These are phyloP conservation scores for Emydomyces testavorans DNA, from an alignment of 2,329 filamentous ascomycete genomes.

Conservation along the genomic window DNA sequence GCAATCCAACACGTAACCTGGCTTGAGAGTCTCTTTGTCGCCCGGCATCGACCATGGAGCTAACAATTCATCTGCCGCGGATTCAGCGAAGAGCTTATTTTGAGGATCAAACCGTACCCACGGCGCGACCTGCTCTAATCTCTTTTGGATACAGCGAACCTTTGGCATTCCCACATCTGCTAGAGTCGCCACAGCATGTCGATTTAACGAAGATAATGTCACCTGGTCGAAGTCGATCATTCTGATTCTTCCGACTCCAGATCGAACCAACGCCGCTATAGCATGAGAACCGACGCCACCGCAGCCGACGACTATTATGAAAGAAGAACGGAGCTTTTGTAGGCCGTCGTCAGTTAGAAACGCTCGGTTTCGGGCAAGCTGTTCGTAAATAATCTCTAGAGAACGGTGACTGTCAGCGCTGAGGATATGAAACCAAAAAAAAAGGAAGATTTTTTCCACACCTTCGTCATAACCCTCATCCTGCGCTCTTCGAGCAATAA, in stretches of 20 bases:
- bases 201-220: constrained; percentile 81
- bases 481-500: constrained; percentile 48
- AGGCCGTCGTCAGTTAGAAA: constrained; percentile 80
- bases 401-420: constrained; percentile 12
- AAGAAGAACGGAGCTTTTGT: constrained; percentile 63
- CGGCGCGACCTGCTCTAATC: constrained; percentile 75
- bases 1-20: constrained; percentile 87
- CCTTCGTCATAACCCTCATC: constrained; percentile 55
- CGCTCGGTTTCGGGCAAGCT: constrained; percentile 82
- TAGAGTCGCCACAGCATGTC: constrained; percentile 89
- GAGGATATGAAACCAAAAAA: background rate
- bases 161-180: constrained; percentile 90
- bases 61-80: constrained; percentile 55
- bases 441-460: constrained; percentile 19
- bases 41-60: constrained; percentile 49
- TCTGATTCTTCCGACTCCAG: constrained; percentile 75
- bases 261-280: constrained; percentile 71
- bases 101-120: constrained; percentile 84
- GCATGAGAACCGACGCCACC: constrained; percentile 94
- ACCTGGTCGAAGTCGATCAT: constrained; percentile 97
- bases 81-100: constrained; percentile 68
- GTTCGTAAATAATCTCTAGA: constrained; percentile 80
- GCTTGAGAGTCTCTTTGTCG: constrained; percentile 39
- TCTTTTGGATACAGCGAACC: constrained; percentile 67
- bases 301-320: constrained; percentile 81